phyloP scores from a whole-genome alignment of 768 basidiomycete genomes.

The Kwoniella dendrophila region DNA sequence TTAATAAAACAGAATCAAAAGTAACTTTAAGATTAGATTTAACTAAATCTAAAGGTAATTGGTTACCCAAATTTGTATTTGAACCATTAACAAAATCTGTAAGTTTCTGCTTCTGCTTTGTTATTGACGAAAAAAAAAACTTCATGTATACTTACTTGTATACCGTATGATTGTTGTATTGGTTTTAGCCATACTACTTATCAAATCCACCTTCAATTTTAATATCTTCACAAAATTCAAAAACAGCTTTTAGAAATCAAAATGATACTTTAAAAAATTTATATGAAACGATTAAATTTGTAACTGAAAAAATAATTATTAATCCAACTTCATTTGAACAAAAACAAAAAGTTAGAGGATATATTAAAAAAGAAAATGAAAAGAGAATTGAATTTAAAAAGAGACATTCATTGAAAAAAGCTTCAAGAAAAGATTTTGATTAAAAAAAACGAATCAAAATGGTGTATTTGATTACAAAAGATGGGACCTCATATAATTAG shows the following conservation, averaged over 20 bases:
- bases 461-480: too few relatives aligned
- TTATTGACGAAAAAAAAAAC: neutral
- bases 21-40: conserved; percentile 41
- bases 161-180: conserved; percentile 3
- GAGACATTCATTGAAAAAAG: conserved; percentile 21
- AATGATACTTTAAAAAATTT: too few relatives aligned
- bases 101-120: conserved; percentile 15
- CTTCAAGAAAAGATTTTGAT: conserved; percentile 15
- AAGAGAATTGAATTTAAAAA: conserved; percentile 36
- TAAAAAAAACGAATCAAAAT: too few relatives aligned
- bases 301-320: conserved; percentile 33
- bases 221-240: conserved; percentile 42
- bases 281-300: conserved; percentile 33
- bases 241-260: conserved; percentile 26
- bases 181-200: conserved; percentile 45
- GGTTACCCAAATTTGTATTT: conserved; percentile 48
- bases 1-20: conserved; percentile 56
- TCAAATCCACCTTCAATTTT: conserved; percentile 42
- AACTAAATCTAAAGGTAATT: conserved; percentile 17
- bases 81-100: conserved; percentile 38
- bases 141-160: neutral
- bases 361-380: conserved; percentile 34
- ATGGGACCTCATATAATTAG: too few relatives aligned
- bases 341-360: conserved; percentile 33
- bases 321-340: conserved; percentile 43